Percentiles rank a stretch among this genome's conserved stretches.
phyloP scores from a whole-genome alignment of 192 early-diverging fungal genomes.

The Pilaira anomala region DNA sequence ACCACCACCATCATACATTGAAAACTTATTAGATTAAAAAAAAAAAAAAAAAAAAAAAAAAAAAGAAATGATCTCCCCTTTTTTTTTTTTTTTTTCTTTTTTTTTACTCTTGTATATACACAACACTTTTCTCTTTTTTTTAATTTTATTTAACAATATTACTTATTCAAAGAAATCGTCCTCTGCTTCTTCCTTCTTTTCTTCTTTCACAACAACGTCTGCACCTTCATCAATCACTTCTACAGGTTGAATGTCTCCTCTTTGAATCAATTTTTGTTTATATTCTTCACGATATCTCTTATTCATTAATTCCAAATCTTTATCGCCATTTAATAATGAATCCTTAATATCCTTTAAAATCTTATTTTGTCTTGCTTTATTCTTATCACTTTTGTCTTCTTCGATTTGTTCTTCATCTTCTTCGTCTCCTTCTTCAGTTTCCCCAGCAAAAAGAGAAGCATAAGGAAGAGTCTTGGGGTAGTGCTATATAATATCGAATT shows the following conservation, averaged over 20 bases:
- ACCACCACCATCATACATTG: not conserved
- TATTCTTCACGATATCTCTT: constrained; percentile 14
- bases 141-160: no score
- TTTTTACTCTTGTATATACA: no score
- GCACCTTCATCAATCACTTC: not conserved
- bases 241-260: not conserved
- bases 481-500: not conserved
- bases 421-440: not conserved
- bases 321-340: not conserved
- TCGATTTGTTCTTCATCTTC: not conserved
- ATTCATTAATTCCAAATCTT: constrained; percentile 6
- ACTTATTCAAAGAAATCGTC: constrained; percentile 25
- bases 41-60: no score
- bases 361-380: not conserved
- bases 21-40: not conserved
- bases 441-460: not conserved
- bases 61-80: not conserved
- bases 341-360: not conserved
- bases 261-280: not conserved
- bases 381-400: not conserved
- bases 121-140: no score
- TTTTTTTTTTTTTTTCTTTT: not conserved
- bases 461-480: constrained; percentile 9
- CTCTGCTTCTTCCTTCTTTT: not conserved
- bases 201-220: not conserved